Conservation (phyloP, 2,329 filamentous ascomycete species). For the Colletotrichum caudatum region DNA sequence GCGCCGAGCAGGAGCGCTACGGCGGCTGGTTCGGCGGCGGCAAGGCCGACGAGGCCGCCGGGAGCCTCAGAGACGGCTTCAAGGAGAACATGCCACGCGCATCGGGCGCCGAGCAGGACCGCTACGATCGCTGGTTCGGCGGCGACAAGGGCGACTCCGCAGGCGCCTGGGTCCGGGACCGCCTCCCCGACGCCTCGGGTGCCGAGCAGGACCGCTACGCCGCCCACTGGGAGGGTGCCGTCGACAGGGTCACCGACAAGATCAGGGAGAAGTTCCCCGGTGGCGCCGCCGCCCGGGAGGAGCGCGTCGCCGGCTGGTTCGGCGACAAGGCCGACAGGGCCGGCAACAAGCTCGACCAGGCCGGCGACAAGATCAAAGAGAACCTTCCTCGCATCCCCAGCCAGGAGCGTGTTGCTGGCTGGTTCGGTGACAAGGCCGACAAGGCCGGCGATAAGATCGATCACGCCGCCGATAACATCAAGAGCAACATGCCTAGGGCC, state of each 20-base stretch:
- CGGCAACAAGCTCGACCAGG: constrained; percentile 4
- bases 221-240: constrained; percentile 29
- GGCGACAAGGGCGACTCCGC: constrained; percentile 33
- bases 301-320: constrained; percentile 41
- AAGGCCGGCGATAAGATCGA: constrained; percentile 36
- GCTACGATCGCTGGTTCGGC: constrained; percentile 42
- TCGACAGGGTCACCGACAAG: constrained; percentile 24
- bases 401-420: constrained; percentile 13
- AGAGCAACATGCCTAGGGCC: constrained; percentile 19
- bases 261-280: constrained; percentile 29
- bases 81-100: constrained; percentile 7
- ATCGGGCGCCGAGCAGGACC: constrained; percentile 41
- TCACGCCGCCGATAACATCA: constrained; percentile 42
- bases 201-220: constrained; percentile 44
- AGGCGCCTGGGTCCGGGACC: constrained; percentile 24
- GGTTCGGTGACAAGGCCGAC: constrained; percentile 23
- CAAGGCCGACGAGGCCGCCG: constrained; percentile 23
- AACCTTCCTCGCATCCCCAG: constrained; percentile 10
- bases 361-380: constrained; percentile 23
- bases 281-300: constrained; percentile 40
- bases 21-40: constrained; percentile 29
- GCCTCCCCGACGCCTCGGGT: constrained; percentile 34
- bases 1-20: constrained; percentile 25
- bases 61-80: neutral
- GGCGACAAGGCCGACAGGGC: constrained; percentile 24